phyloP scores from a whole-genome alignment of 768 basidiomycete species.

The Trametes meyenii region DNA sequence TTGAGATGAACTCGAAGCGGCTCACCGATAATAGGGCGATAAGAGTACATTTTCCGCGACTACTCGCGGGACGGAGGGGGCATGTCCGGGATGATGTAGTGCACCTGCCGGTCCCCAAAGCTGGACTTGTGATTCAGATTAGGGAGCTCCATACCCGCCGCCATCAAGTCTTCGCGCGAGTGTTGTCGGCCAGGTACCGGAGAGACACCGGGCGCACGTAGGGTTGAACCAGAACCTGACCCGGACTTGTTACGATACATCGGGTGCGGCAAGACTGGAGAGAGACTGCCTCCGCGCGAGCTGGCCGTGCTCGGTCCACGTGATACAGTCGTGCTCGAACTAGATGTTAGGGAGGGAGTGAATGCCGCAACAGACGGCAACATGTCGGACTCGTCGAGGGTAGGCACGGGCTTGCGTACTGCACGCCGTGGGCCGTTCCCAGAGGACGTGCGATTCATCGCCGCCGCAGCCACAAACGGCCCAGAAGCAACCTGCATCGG shows the following conservation, averaged over 20 bases:
- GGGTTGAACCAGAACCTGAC: slow-evolving; percentile 20
- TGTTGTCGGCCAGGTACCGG: slow-evolving; percentile 14
- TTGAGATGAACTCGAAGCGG: background rate
- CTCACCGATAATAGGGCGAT: slow-evolving; percentile 11
- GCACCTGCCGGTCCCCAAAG: slow-evolving; percentile 35
- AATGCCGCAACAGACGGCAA: background rate
- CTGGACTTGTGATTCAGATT: slow-evolving; percentile 35
- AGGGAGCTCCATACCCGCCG: slow-evolving; percentile 22
- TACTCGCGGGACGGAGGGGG: slow-evolving; percentile 24
- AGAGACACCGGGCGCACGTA: slow-evolving; percentile 15
- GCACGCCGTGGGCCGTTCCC: slow-evolving; percentile 19
- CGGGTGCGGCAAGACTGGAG: slow-evolving; percentile 3
- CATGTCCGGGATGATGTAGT: slow-evolving; percentile 34
- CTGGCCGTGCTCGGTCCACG: background rate
- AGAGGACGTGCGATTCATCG: slow-evolving; percentile 21
- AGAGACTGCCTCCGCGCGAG: slow-evolving; percentile 3
- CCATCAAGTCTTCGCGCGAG: slow-evolving; percentile 30
- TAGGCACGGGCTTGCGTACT: slow-evolving; percentile 29
- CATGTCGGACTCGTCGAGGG: slow-evolving; percentile 17
- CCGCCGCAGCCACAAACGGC: background rate
- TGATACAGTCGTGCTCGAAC: background rate
- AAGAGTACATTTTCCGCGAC: slow-evolving; percentile 20
- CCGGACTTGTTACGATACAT: slow-evolving; percentile 16
- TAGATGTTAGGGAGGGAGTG: background rate
- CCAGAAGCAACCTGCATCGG: slow-evolving; percentile 1